Evolutionary conservation across 129 eudicot species (phyloP), one percentile per base, ranked within the genome.

Genomic region (Flaveria linearis): DNA sequence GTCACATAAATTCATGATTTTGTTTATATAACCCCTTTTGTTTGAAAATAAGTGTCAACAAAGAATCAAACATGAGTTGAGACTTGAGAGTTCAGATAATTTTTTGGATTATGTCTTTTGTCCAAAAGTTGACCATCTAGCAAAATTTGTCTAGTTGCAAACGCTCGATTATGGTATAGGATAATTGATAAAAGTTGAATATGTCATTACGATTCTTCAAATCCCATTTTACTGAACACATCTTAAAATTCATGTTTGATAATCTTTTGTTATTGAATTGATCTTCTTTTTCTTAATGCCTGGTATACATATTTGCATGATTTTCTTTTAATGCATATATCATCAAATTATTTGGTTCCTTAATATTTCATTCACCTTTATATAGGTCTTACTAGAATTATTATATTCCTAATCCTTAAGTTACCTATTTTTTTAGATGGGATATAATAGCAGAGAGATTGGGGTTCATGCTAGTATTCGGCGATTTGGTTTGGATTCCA

Each of bases 381-480:
- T 39, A 45, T 51, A 49, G 58, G 72, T 36, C 65, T 78, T 46
- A 71, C 61, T 75, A 69, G 4, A 43, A 52, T 65, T 42, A 56
- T 68, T 30, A 14, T 49, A 62, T 11, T 50, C 33, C 18, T 61
- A 60, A 81, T 77, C 67, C 51, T 49, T 60, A 10, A 30, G 57
- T 67, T 39, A 25, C 58, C 16, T 55, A 25, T 68, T 67, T 62
- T 76, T 82, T 51, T 74, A 95, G 99, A 74, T 95, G 99, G 99
- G 99, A 95, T 79, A 95, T 95, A 80, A 95, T 95, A 73, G 99
- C 97, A 52, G 99, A 95, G 76, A 89, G 96, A 77, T 85, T 95
- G 80, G 99, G 99, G 26, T 95, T 95, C 86, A 95, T 95, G 99
- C 85, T 95, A 69, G 99, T 95, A 74, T 91, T 95, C 76, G 99